Conservation (phyloP, 352 stramenopile genomes). For the Pythium utonaiense region DNA sequence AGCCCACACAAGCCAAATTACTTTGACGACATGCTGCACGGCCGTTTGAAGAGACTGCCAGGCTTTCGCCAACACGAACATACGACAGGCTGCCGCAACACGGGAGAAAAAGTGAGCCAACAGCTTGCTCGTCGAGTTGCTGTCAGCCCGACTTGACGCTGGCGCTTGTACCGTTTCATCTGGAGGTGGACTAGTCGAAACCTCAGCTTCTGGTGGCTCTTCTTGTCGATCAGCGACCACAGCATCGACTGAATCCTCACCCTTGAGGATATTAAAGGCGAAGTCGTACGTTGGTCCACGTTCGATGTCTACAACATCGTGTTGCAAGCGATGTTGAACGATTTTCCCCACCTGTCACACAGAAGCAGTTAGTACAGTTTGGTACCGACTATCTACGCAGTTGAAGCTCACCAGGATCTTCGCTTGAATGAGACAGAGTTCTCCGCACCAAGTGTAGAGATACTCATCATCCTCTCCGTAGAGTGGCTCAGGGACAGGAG, state of each 20-base stretch:
- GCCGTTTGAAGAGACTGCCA: conserved; percentile 59
- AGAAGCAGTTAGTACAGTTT: background rate
- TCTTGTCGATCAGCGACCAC: background rate
- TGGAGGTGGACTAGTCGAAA: background rate
- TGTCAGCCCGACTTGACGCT: background rate
- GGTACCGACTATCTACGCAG: too few species aligned
- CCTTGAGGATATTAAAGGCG: conserved; percentile 34
- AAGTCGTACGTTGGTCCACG: conserved; percentile 34
- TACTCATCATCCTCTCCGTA: conserved; percentile 41
- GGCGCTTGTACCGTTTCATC: background rate
- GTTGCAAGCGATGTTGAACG: background rate
- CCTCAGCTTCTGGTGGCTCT: background rate
- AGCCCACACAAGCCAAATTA: conserved; percentile 50
- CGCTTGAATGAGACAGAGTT: conserved; percentile 58
- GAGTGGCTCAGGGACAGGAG: conserved; percentile 8
- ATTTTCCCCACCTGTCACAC: background rate
- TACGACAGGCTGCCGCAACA: conserved; percentile 33
- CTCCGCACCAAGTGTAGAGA: conserved; percentile 56
- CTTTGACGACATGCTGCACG: conserved; percentile 53
- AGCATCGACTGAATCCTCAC: background rate
- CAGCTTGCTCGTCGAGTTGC: background rate
- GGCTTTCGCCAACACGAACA: conserved; percentile 41
- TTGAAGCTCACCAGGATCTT: conserved; percentile 35
- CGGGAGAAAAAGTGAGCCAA: conserved; percentile 39
- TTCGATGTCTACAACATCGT: conserved; percentile 7